phyloP scores from a whole-genome alignment of 2,329 filamentous ascomycete genomes.

The Sporothrix mexicana region DNA sequence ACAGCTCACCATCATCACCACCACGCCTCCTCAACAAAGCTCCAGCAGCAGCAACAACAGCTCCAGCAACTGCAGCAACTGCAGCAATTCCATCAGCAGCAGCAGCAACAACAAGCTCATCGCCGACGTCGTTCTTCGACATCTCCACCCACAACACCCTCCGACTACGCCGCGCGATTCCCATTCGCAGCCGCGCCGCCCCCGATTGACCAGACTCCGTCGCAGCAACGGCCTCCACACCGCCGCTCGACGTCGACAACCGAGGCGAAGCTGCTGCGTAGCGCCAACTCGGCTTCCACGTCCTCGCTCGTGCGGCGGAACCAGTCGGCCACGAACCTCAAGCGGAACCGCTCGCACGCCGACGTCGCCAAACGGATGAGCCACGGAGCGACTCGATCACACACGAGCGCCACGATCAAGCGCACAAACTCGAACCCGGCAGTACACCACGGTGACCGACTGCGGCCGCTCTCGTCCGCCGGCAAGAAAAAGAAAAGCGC shows the following conservation, averaged over 20 bases:
- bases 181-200: slow-evolving; percentile 33
- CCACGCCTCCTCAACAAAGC: slow-evolving; percentile 30
- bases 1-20: slow-evolving; percentile 26
- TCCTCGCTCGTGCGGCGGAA: slow-evolving; percentile 61
- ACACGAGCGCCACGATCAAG: slow-evolving; percentile 52
- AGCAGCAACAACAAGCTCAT: slow-evolving; percentile 33
- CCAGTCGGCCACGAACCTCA: slow-evolving; percentile 59
- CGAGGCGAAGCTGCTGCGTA: slow-evolving; percentile 54
- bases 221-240: slow-evolving; percentile 47
- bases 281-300: slow-evolving; percentile 51
- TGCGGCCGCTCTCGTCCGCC: slow-evolving; percentile 37
- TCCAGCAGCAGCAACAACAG: slow-evolving; percentile 34
- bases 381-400: slow-evolving; percentile 46
- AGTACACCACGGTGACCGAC: slow-evolving; percentile 47
- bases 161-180: slow-evolving; percentile 44
- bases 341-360: slow-evolving; percentile 65
- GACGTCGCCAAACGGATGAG: slow-evolving; percentile 59
- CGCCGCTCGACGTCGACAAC: slow-evolving; percentile 57
- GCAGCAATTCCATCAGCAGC: slow-evolving; percentile 38
- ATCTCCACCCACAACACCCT: slow-evolving; percentile 47
- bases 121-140: slow-evolving; percentile 54
- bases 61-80: slow-evolving; percentile 31
- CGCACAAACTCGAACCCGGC: slow-evolving; percentile 58
- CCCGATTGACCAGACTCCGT: slow-evolving; percentile 9
- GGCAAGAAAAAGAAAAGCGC: slow-evolving; percentile 35